These are phyloP conservation scores for Wolfiporia cocos DNA, from an alignment of 1,284 basidiomycete species.

Conservation along the genomic window DNA sequence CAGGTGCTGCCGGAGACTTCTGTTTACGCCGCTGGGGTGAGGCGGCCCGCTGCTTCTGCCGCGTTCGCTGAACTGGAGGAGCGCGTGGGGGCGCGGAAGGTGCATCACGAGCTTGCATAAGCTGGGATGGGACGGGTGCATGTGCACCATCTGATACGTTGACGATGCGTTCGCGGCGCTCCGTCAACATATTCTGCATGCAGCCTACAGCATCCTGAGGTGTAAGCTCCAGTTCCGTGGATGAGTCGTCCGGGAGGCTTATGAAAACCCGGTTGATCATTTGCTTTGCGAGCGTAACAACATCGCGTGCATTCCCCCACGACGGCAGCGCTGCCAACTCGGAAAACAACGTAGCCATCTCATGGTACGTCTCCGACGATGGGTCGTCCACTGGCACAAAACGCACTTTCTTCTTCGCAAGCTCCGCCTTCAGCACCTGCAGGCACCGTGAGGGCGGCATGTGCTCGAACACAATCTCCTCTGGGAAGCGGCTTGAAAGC, in stretches of 20 bases:
- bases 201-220: constrained; percentile 24
- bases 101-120: no score
- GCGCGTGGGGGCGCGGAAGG: neutral
- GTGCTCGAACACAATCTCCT: constrained; percentile 48
- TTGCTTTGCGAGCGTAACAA: constrained; percentile 40
- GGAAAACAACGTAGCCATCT: constrained; percentile 32
- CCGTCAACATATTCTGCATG: constrained; percentile 20
- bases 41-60: neutral
- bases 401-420: constrained; percentile 36
- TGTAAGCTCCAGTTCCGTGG: constrained; percentile 14
- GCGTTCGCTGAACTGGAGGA: neutral
- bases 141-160: constrained; percentile 13
- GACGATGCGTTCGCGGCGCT: constrained; percentile 18
- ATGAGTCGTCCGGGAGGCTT: constrained; percentile 7
- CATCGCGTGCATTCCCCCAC: constrained; percentile 56
- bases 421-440: constrained; percentile 38
- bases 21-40: no score
- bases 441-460: constrained; percentile 46
- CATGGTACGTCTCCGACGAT: constrained; percentile 22
- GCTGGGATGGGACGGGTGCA: no score
- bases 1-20: no score
- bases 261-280: constrained; percentile 32
- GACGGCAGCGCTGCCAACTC: constrained; percentile 39
- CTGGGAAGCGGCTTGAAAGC: constrained; percentile 61
- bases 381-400: constrained; percentile 33